Percentiles rank a stretch among this genome's conserved stretches.
Evolutionary conservation across 495 filamentous ascomycete genomes (phyloP).

Genomic region (Penicilliopsis zonata): DNA sequence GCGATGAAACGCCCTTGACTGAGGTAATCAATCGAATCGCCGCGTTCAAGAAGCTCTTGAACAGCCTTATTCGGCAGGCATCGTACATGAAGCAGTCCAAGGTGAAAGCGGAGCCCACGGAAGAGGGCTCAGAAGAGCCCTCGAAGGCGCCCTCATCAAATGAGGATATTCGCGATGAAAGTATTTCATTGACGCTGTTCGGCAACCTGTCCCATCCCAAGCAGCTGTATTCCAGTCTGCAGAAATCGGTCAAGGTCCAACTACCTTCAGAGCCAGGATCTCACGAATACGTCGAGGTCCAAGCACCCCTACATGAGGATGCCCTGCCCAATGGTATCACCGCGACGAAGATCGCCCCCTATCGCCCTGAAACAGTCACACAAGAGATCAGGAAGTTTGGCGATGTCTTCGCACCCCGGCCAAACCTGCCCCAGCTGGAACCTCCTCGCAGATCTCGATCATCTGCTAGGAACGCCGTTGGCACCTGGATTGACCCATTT

Average conservation of each 20-base stretch:
- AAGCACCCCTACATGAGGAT: conserved; percentile 43
- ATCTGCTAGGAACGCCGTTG: conserved; percentile 13
- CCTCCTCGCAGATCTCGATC: conserved; percentile 41
- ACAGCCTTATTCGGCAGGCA: conserved; percentile 33
- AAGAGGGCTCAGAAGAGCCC: conserved; percentile 27
- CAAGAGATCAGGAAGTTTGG: conserved; percentile 52
- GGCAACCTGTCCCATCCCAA: conserved; percentile 54
- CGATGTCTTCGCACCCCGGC: conserved; percentile 66
- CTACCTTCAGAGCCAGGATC: conserved; percentile 22
- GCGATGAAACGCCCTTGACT: conserved; percentile 22
- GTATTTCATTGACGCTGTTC: conserved; percentile 57
- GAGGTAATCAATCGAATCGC: conserved; percentile 29
- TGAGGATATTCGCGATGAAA: conserved; percentile 27
- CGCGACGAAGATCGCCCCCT: conserved; percentile 54
- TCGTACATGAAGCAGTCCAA: conserved; percentile 19
- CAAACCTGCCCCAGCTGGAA: conserved; percentile 51
- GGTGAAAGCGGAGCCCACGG: conserved; percentile 27
- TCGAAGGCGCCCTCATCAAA: conserved; percentile 10
- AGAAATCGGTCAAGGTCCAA: conserved; percentile 33
- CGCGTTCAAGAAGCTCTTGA: conserved; percentile 37
- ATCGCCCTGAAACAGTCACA: conserved; percentile 25
- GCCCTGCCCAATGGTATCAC: conserved; percentile 63
- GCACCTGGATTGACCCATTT: conserved; percentile 30
- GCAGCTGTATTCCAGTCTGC: conserved; percentile 76
- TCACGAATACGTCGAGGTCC: conserved; percentile 34